Evolutionary conservation across 2,329 filamentous ascomycete species (phyloP).

Genomic region (Zasmidium cellare): DNA sequence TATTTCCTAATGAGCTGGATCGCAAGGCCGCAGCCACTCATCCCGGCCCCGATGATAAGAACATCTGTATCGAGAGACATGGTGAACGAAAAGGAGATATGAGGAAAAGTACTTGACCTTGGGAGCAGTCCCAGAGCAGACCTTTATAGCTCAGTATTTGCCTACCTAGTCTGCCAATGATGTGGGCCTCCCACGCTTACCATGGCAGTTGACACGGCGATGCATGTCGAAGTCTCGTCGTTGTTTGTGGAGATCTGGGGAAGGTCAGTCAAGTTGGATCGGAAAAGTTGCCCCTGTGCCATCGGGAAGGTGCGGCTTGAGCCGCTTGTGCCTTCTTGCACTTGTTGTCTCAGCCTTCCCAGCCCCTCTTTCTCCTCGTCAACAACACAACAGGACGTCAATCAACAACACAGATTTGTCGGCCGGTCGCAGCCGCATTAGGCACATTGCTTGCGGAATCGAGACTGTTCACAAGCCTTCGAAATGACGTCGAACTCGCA

Average conservation of each 20-base stretch:
- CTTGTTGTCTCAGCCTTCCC: not conserved
- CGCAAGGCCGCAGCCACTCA: slow-evolving; percentile 49
- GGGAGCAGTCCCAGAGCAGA: not conserved
- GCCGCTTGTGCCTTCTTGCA: not conserved
- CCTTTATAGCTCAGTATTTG: not conserved
- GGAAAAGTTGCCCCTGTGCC: not conserved
- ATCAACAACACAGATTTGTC: slow-evolving; percentile 4
- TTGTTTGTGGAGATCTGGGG: slow-evolving; percentile 5
- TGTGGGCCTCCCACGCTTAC: not conserved
- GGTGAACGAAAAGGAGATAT: not conserved
- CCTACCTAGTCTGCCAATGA: not conserved
- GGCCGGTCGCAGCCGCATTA: too few species aligned
- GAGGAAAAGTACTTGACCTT: not conserved
- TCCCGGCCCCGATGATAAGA: slow-evolving; percentile 53
- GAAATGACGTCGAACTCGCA: not conserved
- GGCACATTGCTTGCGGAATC: not conserved
- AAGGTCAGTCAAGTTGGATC: not conserved
- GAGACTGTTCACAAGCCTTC: not conserved
- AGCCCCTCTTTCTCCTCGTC: not conserved
- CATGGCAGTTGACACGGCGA: not conserved
- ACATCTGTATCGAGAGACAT: slow-evolving; percentile 46
- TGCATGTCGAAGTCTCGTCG: too few species aligned
- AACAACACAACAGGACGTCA: slow-evolving; percentile 5
- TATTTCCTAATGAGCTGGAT: slow-evolving; percentile 46
- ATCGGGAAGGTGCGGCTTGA: not conserved